A percentile compares a stretch with the other conserved stretches of the same genome.
Evolutionary conservation across 2,329 filamentous ascomycete genomes (phyloP).

Genomic region (Colletotrichum lupini): DNA sequence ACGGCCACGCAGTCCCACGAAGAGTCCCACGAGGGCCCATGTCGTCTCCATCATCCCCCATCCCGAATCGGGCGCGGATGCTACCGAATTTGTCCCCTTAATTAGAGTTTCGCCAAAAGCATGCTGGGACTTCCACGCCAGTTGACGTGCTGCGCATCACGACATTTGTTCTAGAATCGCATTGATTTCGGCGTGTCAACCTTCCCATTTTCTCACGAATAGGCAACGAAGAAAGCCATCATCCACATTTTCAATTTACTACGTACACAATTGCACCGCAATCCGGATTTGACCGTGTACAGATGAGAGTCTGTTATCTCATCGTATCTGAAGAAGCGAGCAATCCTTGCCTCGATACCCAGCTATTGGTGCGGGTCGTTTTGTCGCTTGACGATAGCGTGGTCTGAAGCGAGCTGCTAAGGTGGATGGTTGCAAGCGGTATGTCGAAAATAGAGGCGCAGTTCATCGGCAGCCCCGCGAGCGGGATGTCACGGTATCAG

Average conservation of each 20-base stretch:
- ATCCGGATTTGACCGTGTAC: neutral
- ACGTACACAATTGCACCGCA: neutral
- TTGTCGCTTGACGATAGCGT: neutral
- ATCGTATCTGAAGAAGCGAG: neutral
- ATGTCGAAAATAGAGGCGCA: neutral
- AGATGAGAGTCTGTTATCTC: too few species aligned
- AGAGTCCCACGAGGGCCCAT: neutral
- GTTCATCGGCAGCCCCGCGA: neutral
- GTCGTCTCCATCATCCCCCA: neutral
- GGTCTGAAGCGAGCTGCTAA: neutral
- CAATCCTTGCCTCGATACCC: neutral
- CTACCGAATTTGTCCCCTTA: conserved; percentile 15
- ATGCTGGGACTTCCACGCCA: neutral
- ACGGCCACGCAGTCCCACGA: neutral
- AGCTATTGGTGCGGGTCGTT: neutral
- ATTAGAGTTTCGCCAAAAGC: conserved; percentile 11
- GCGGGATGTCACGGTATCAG: neutral
- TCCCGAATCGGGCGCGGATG: conserved; percentile 16
- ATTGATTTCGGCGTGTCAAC: neutral
- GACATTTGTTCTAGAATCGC: neutral
- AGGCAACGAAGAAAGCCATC: neutral
- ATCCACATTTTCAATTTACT: neutral
- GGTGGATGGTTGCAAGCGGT: neutral
- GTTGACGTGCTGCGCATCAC: neutral
- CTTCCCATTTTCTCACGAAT: too few species aligned